A percentile compares a stretch with the other conserved stretches of the same genome.
phyloP scores from a whole-genome alignment of 306 rosid genomes.

The Sechiopsis laciniata region DNA sequence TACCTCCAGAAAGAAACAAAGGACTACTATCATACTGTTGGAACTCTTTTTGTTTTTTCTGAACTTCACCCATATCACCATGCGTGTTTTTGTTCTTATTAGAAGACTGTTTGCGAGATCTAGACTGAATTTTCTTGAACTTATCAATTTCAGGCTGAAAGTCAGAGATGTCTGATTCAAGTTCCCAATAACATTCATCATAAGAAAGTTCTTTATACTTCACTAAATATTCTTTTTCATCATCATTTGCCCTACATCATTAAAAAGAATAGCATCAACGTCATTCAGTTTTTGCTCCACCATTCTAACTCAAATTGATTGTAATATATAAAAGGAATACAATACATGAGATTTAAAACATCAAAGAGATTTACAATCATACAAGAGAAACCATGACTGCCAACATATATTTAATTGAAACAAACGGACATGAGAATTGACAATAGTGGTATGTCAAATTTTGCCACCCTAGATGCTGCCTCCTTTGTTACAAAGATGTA shows the following conservation, averaged over 20 bases:
- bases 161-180: conserved; percentile 76
- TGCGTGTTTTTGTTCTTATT: conserved; percentile 49
- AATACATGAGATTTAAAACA: background rate
- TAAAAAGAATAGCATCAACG: conserved; percentile 18
- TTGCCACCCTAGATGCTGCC: background rate
- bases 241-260: conserved; percentile 62
- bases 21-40: conserved; percentile 86
- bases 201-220: conserved; percentile 96
- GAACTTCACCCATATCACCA: conserved; percentile 51
- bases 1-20: conserved; percentile 76
- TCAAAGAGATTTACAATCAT: background rate
- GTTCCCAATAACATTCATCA: conserved; percentile 96
- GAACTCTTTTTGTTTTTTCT: conserved; percentile 77
- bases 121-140: conserved; percentile 65
- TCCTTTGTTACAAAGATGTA: no score
- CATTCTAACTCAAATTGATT: conserved; percentile 11
- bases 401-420: no score
- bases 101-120: conserved; percentile 44
- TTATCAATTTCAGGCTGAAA: conserved; percentile 91
- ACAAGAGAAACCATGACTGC: conserved; percentile 5
- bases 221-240: conserved; percentile 78
- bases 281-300: conserved; percentile 29
- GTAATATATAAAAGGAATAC: background rate
- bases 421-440: background rate
- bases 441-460: background rate